A percentile compares a stretch with the other conserved stretches of the same genome.
phyloP scores from a whole-genome alignment of 2,329 filamentous ascomycete species.

The Aspergillus latus region DNA sequence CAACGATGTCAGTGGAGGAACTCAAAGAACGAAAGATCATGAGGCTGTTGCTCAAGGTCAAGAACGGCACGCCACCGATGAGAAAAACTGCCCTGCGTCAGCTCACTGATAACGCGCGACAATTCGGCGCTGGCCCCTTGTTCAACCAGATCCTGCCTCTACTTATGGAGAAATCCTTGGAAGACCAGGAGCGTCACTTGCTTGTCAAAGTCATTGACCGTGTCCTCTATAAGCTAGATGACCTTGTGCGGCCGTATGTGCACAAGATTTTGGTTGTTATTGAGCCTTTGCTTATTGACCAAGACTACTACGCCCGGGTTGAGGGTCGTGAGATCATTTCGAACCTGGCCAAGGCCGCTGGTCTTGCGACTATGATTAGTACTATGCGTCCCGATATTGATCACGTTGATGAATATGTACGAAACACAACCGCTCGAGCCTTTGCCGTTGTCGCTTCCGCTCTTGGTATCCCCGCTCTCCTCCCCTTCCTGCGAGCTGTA shows the following conservation, averaged over 20 bases:
- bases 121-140: slow-evolving; percentile 88
- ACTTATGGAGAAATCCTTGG: slow-evolving; percentile 96
- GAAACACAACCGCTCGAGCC: slow-evolving; percentile 94
- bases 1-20: slow-evolving; percentile 86
- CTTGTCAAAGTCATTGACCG: slow-evolving; percentile 99
- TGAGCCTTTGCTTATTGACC: slow-evolving; percentile 96
- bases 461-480: slow-evolving; percentile 87
- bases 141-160: slow-evolving; percentile 97
- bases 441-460: slow-evolving; percentile 97
- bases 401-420: slow-evolving; percentile 95
- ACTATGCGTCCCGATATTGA: slow-evolving; percentile 99
- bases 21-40: slow-evolving; percentile 98
- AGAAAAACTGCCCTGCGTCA: slow-evolving; percentile 96
- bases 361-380: slow-evolving; percentile 97
- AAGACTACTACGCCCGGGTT: slow-evolving; percentile 98
- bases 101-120: slow-evolving; percentile 93
- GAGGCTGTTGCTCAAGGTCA: slow-evolving; percentile 93
- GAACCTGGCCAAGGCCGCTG: slow-evolving; percentile 93
- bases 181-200: slow-evolving; percentile 96
- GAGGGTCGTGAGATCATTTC: slow-evolving; percentile 99
- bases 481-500: slow-evolving; percentile 92
- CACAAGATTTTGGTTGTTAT: slow-evolving; percentile 99
- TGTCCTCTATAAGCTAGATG: slow-evolving; percentile 96
- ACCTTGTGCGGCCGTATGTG: slow-evolving; percentile 91
- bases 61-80: slow-evolving; percentile 98